These are phyloP conservation scores for Arabis hirsuta DNA, from an alignment of 345 rosid species.

Conservation along the genomic window DNA sequence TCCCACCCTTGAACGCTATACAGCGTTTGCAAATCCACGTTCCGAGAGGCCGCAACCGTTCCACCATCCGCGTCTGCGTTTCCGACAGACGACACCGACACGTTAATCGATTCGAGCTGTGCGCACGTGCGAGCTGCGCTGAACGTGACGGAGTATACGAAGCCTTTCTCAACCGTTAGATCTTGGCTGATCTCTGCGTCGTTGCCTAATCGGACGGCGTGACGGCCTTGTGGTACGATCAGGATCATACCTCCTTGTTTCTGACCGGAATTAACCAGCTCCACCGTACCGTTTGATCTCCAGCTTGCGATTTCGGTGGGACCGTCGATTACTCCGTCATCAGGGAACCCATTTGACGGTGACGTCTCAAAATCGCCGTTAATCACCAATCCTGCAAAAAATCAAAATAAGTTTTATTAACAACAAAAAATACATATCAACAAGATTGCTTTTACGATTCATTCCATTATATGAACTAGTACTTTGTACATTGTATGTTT, in stretches of 20 bases:
- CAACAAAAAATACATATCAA: too few species aligned
- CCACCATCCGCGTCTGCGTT: slow-evolving; percentile 25
- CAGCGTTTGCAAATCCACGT: slow-evolving; percentile 86
- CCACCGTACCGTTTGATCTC: slow-evolving; percentile 72
- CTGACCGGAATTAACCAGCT: slow-evolving; percentile 79
- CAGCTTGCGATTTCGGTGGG: slow-evolving; percentile 69
- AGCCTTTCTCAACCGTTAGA: slow-evolving; percentile 80
- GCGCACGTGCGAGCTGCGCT: slow-evolving; percentile 99
- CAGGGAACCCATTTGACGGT: slow-evolving; percentile 71
- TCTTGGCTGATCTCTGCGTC: slow-evolving; percentile 96
- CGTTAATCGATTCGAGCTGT: slow-evolving; percentile 88
- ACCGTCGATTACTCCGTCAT: slow-evolving; percentile 57
- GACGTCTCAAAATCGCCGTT: slow-evolving; percentile 86
- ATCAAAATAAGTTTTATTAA: too few species aligned
- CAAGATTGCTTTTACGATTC: too few species aligned
- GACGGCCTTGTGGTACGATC: slow-evolving; percentile 82
- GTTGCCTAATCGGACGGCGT: slow-evolving; percentile 86
- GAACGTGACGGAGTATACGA: slow-evolving; percentile 79
- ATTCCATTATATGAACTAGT: too few species aligned
- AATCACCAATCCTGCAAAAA: slow-evolving; percentile 55
- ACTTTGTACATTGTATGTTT: too few species aligned
- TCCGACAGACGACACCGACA: slow-evolving; percentile 64
- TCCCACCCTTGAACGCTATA: slow-evolving; percentile 98
- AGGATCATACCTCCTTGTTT: slow-evolving; percentile 99
- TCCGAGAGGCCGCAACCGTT: slow-evolving; percentile 55